Conservation (phyloP, 139 green algal species). For the Volvox africanus region DNA sequence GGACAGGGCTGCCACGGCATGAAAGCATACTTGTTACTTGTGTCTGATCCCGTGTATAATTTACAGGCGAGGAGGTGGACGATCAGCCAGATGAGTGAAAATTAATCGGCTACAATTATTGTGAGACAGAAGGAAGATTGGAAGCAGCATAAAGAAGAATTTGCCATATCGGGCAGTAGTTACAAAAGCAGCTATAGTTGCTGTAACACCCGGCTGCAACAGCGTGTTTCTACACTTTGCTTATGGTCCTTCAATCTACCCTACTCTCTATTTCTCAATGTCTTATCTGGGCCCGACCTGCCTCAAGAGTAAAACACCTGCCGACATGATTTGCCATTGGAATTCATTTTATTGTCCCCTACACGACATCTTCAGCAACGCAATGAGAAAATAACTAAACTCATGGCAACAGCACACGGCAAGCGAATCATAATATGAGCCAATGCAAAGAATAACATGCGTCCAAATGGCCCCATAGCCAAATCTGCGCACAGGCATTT, state of each 20-base stretch:
- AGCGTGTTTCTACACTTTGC: background rate
- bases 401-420: too few species aligned
- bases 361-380: background rate
- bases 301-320: background rate
- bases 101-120: too few species aligned
- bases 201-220: too few species aligned
- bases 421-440: background rate
- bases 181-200: too few species aligned
- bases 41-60: background rate
- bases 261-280: background rate
- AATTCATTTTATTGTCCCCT: background rate
- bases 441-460: background rate
- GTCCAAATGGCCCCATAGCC: background rate
- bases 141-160: too few species aligned
- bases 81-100: background rate
- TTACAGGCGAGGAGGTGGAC: slow-evolving; percentile 30
- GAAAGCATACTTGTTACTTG: too few species aligned
- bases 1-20: too few species aligned
- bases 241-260: background rate
- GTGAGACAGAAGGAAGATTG: too few species aligned
- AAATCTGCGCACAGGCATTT: background rate
- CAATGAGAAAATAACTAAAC: too few species aligned
- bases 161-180: too few species aligned
- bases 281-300: background rate
- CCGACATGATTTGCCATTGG: background rate